A percentile compares a stretch with the other conserved stretches of the same genome.
Conservation (phyloP, 2,329 filamentous ascomycete species). For the Endoconidiophora polonica region DNA sequence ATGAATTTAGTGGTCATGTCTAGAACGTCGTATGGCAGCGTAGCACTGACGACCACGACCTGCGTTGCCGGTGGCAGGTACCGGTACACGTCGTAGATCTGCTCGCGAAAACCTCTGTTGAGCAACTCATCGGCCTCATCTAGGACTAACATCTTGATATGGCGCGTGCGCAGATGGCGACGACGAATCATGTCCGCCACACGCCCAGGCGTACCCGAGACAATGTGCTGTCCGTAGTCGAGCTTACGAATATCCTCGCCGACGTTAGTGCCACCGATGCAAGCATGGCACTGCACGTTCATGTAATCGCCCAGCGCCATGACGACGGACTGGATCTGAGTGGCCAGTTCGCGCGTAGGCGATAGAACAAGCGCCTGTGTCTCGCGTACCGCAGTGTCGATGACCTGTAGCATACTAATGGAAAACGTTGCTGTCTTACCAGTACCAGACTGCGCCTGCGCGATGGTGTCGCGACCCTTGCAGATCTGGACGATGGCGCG, state of each 20-base stretch:
- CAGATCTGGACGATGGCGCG: slow-evolving; percentile 97
- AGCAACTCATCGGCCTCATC: slow-evolving; percentile 50
- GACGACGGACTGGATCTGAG: slow-evolving; percentile 95
- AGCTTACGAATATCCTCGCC: slow-evolving; percentile 96
- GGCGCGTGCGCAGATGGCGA: slow-evolving; percentile 38
- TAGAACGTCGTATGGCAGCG: slow-evolving; percentile 90
- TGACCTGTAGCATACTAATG: slow-evolving; percentile 89
- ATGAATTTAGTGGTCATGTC: slow-evolving; percentile 99
- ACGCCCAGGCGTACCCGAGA: slow-evolving; percentile 91
- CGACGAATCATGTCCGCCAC: slow-evolving; percentile 53
- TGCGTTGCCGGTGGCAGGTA: slow-evolving; percentile 93
- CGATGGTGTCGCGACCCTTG: slow-evolving; percentile 97
- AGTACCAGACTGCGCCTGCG: slow-evolving; percentile 91
- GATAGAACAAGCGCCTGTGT: slow-evolving; percentile 91
- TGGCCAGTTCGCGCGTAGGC: slow-evolving; percentile 88
- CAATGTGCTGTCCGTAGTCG: slow-evolving; percentile 93
- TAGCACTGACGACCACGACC: slow-evolving; percentile 95
- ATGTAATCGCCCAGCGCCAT: slow-evolving; percentile 99
- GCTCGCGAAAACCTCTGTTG: slow-evolving; percentile 90
- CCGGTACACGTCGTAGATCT: slow-evolving; percentile 98
- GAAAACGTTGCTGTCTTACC: slow-evolving; percentile 96
- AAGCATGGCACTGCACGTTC: slow-evolving; percentile 98
- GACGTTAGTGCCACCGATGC: slow-evolving; percentile 94
- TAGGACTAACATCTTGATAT: slow-evolving; percentile 48
- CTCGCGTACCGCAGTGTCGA: slow-evolving; percentile 82